phyloP scores from a whole-genome alignment of 2,329 filamentous ascomycete genomes.

The Scytalidium lignicola region DNA sequence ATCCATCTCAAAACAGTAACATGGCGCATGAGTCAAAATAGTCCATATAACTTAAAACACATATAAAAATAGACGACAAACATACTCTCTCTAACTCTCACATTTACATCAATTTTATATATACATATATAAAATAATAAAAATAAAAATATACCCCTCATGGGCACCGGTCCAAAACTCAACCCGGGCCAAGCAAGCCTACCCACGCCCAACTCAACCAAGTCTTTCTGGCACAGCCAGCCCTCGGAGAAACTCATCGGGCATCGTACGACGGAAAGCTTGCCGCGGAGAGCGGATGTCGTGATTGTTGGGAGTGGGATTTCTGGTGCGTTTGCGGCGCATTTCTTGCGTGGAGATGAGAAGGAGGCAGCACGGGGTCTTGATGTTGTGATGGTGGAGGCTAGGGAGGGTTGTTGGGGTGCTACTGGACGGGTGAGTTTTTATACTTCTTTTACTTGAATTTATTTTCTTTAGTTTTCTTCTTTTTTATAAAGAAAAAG shows the following conservation, averaged over 20 bases:
- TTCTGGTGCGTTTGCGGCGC: slow-evolving; percentile 67
- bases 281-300: slow-evolving; percentile 61
- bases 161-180: slow-evolving; percentile 10
- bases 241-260: slow-evolving; percentile 59
- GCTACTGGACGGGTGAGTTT: slow-evolving; percentile 72
- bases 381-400: slow-evolving; percentile 68
- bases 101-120: no score
- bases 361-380: slow-evolving; percentile 30
- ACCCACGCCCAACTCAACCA: slow-evolving; percentile 55
- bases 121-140: no score
- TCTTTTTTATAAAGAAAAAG: not conserved
- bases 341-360: slow-evolving; percentile 48
- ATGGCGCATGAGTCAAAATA: no score
- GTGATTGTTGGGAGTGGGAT: slow-evolving; percentile 73
- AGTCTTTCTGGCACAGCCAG: slow-evolving; percentile 70
- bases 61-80: no score
- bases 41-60: no score
- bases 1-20: no score
- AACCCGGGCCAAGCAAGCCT: slow-evolving; percentile 31
- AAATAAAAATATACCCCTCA: no score
- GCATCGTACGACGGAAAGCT: slow-evolving; percentile 59
- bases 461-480: slow-evolving; percentile 1
- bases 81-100: no score
- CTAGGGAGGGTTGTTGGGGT: slow-evolving; percentile 74
- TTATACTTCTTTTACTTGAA: not conserved